A percentile compares a stretch with the other conserved stretches of the same genome.
These are phyloP conservation scores for Pseudocercospora fuligena DNA, from an alignment of 2,329 filamentous ascomycete species.

Conservation along the genomic window DNA sequence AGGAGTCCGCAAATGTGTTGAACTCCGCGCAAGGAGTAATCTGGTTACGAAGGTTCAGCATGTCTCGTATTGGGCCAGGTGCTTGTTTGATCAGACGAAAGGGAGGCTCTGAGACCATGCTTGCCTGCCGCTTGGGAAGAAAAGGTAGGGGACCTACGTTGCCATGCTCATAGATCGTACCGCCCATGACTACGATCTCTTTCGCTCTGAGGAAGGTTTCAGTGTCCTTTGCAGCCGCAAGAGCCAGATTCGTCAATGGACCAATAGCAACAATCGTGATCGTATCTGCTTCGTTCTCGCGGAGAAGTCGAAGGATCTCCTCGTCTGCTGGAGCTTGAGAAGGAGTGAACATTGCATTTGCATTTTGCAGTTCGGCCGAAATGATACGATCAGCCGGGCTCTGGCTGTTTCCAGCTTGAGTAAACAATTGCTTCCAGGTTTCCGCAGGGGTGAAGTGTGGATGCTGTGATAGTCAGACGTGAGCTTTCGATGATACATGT, in stretches of 20 bases:
- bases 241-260: slow-evolving; percentile 88
- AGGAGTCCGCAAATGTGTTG: slow-evolving; percentile 84
- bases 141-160: slow-evolving; percentile 58
- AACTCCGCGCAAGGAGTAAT: slow-evolving; percentile 86
- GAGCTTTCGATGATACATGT: not conserved
- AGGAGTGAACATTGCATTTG: slow-evolving; percentile 68
- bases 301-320: slow-evolving; percentile 86
- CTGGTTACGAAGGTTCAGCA: slow-evolving; percentile 44
- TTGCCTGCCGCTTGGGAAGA: slow-evolving; percentile 25
- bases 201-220: slow-evolving; percentile 87
- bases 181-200: slow-evolving; percentile 95
- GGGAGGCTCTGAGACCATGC: slow-evolving; percentile 35
- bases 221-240: slow-evolving; percentile 85
- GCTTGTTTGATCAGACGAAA: slow-evolving; percentile 48
- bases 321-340: slow-evolving; percentile 75
- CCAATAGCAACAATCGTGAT: slow-evolving; percentile 91
- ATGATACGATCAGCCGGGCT: slow-evolving; percentile 41
- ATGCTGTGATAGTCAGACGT: slow-evolving; percentile 43
- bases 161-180: slow-evolving; percentile 76
- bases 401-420: slow-evolving; percentile 37
- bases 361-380: slow-evolving; percentile 43
- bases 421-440: slow-evolving; percentile 54
- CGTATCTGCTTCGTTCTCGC: slow-evolving; percentile 80
- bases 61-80: slow-evolving; percentile 38
- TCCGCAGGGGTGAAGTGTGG: slow-evolving; percentile 54